phyloP scores from a whole-genome alignment of 768 basidiomycete genomes.

The Kondoa subrosea region DNA sequence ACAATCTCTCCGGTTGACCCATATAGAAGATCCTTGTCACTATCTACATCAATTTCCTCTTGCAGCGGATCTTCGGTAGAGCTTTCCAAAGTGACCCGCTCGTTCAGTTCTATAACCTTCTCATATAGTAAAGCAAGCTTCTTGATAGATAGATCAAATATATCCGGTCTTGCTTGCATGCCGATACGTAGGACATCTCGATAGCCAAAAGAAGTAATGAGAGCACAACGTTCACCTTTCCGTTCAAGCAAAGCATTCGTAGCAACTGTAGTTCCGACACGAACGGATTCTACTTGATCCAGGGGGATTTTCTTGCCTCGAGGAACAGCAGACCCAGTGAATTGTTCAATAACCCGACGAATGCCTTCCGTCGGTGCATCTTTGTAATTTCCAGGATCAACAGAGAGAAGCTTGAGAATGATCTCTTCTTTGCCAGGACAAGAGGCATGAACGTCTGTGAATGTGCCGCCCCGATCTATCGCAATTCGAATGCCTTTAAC shows the following conservation, averaged over 20 bases:
- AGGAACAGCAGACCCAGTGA: slow-evolving; percentile 51
- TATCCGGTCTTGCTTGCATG: slow-evolving; percentile 83
- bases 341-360: slow-evolving; percentile 61
- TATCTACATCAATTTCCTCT: slow-evolving; percentile 57
- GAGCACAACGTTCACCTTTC: slow-evolving; percentile 42
- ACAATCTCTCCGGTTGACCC: slow-evolving; percentile 84
- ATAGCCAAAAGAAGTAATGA: slow-evolving; percentile 82
- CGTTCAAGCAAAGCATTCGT: slow-evolving; percentile 91
- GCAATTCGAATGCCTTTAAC: no score
- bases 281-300: slow-evolving; percentile 22
- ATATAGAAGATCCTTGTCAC: slow-evolving; percentile 47
- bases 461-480: slow-evolving; percentile 67
- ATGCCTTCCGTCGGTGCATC: slow-evolving; percentile 94
- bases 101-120: slow-evolving; percentile 59
- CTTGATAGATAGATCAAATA: slow-evolving; percentile 81
- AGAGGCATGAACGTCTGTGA: slow-evolving; percentile 70
- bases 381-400: slow-evolving; percentile 67
- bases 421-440: slow-evolving; percentile 40
- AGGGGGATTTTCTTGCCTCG: slow-evolving; percentile 32
- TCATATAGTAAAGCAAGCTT: slow-evolving; percentile 44
- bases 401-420: slow-evolving; percentile 82
- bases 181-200: slow-evolving; percentile 66
- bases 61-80: slow-evolving; percentile 77
- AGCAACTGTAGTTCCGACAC: slow-evolving; percentile 58
- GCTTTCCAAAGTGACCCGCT: slow-evolving; percentile 84